Base-by-base conservation (phyloP, 78 protist genomes). In the Blattamonas nauphoetae region DNA sequence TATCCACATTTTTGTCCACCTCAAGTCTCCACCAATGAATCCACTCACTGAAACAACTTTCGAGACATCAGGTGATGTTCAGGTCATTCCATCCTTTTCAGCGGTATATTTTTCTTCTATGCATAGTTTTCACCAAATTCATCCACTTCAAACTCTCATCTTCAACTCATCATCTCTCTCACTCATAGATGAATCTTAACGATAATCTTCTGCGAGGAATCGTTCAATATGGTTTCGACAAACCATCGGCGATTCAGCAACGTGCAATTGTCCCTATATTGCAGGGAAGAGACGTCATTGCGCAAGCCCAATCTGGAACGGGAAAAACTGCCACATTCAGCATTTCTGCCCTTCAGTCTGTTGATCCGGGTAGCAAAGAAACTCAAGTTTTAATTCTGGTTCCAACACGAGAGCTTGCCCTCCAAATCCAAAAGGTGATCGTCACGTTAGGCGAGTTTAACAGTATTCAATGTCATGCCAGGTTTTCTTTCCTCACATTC, bases 331-430 rank as follows among this genome's bases (percentile, higher is more conserved):
- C 94, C n/a, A 88, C 90, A 36, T 87, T 93, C 42, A 55, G 45
- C 21, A 78, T 88, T 41, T 91, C 89, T 1, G 43, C 86, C 34
- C 93, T 90, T 41, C 92, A 90, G 42, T n/a, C 44, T 64, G 41
- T 91, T 38, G 90, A 88, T 87, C 79, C 86, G 4, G 4, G 84
- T 3, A 35, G 1, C 42, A 77, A 79, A 1, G 90, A 93, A 44
- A 33, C 90, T 6, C 99, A 97, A 84, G 99, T 91, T 3, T 93
- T 98, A 77, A 91, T 96, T 6, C 91, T 98, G 45, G 88, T 96
- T 2, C 99, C 99, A 29, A 98, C 99, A 1, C 88, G 99, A 2
- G 99, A 98, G 89, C 88, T 98, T 43, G 99, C 99, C 0, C 90
- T 85, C 64, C 99, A 98, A 89, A 96, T 94, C 81, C 96, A 93